Evolutionary conservation across 2,329 filamentous ascomycete species (phyloP).

Genomic region (Aspergillus ruber): DNA sequence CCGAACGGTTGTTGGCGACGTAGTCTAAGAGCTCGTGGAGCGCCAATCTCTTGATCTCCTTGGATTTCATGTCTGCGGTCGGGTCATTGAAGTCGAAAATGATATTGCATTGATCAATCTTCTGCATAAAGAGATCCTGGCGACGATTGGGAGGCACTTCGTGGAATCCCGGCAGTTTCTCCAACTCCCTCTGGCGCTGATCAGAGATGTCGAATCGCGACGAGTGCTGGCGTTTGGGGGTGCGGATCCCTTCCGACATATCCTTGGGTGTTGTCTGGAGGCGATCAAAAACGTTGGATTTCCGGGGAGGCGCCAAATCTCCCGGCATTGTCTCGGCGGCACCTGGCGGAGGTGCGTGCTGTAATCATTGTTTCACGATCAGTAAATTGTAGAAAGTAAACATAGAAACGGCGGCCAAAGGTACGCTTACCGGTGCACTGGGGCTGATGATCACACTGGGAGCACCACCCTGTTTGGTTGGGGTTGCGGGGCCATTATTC

Average conservation of each 20-base stretch:
- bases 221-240: constrained; percentile 93
- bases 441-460: constrained; percentile 93
- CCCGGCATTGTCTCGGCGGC: constrained; percentile 97
- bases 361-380: constrained; percentile 7
- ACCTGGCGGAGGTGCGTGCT: constrained; percentile 90
- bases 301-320: constrained; percentile 91
- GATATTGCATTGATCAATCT: constrained; percentile 99
- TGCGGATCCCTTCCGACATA: constrained; percentile 88
- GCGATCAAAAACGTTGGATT: constrained; percentile 81
- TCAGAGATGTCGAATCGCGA: constrained; percentile 97
- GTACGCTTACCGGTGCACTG: constrained; percentile 71
- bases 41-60: constrained; percentile 96
- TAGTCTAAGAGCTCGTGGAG: constrained; percentile 96
- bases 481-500: constrained; percentile 53
- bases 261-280: constrained; percentile 93
- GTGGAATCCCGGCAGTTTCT: constrained; percentile 96
- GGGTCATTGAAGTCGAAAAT: constrained; percentile 99
- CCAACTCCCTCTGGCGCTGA: constrained; percentile 77
- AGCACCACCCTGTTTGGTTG: constrained; percentile 58
- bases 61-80: constrained; percentile 97
- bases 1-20: constrained; percentile 95
- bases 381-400: constrained; percentile 1
- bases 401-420: constrained; percentile 2
- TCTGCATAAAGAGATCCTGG: constrained; percentile 98
- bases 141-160: constrained; percentile 91